A percentile compares a stretch with the other conserved stretches of the same genome.
Evolutionary conservation across 768 basidiomycete genomes (phyloP).

Genomic region (Trametes punicea): DNA sequence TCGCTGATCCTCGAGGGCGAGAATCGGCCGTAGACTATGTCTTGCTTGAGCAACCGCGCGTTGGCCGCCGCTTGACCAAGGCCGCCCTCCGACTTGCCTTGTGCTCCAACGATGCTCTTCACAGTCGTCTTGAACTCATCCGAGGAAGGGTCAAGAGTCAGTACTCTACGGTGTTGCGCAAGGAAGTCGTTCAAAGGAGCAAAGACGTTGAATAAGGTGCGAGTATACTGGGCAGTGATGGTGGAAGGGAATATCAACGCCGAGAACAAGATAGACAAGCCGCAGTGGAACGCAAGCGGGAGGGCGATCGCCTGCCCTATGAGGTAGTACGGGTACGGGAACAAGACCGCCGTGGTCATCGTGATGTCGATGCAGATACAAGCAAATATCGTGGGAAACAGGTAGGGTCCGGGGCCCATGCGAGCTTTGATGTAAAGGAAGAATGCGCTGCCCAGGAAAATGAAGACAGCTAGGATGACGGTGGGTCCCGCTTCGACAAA

Average conservation of each 20-base stretch:
- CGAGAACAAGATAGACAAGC: conserved; percentile 49
- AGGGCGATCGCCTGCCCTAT: conserved; percentile 51
- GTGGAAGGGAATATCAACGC: conserved; percentile 61
- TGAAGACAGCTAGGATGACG: conserved; percentile 56
- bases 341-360: conserved; percentile 54
- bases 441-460: conserved; percentile 56
- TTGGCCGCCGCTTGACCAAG: conserved; percentile 52
- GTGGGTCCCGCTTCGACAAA: conserved; percentile 61
- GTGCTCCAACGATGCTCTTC: conserved; percentile 36
- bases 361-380: conserved; percentile 62
- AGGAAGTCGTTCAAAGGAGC: conserved; percentile 45
- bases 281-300: conserved; percentile 59
- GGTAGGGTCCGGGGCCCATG: conserved; percentile 61
- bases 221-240: conserved; percentile 56
- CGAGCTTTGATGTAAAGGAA: conserved; percentile 60
- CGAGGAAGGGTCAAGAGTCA: conserved; percentile 42
- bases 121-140: conserved; percentile 36
- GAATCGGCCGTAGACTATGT: conserved; percentile 60
- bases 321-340: conserved; percentile 66
- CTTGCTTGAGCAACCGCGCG: conserved; percentile 50
- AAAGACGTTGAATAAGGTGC: conserved; percentile 45
- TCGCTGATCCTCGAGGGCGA: conserved; percentile 51
- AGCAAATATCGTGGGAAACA: conserved; percentile 51
- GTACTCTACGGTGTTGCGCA: conserved; percentile 42
- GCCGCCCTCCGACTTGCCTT: conserved; percentile 42